These are phyloP conservation scores for Corynascus novoguineensis DNA, from an alignment of 495 filamentous ascomycete species.

Conservation along the genomic window DNA sequence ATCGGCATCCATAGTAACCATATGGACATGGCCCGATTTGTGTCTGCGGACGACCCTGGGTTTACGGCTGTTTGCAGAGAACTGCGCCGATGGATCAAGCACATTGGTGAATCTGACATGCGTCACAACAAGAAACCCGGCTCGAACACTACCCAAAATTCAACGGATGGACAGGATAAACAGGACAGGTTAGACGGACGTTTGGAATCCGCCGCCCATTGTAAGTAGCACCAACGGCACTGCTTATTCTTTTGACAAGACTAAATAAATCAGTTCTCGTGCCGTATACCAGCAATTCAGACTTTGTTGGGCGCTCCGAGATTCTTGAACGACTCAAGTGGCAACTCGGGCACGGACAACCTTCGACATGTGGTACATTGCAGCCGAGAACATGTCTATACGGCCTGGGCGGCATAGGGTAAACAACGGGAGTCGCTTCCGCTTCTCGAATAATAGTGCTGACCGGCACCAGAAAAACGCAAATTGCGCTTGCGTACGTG, in stretches of 20 bases:
- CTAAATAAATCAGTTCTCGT: conserved; percentile 19
- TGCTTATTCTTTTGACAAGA: background rate
- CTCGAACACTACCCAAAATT: background rate
- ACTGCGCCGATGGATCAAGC: conserved; percentile 22
- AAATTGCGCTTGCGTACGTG: conserved; percentile 49
- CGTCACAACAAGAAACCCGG: background rate
- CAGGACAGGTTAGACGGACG: no score
- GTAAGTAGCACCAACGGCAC: background rate
- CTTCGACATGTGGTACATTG: no score
- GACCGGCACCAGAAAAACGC: conserved; percentile 41
- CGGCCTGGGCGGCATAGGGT: no score
- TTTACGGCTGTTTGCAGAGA: conserved; percentile 20
- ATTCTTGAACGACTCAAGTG: no score
- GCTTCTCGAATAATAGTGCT: conserved; percentile 31
- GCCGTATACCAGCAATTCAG: conserved; percentile 27
- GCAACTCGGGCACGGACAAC: no score
- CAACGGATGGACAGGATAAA: background rate
- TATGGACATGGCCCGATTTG: conserved; percentile 42
- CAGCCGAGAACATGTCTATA: no score
- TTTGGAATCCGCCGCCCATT: background rate
- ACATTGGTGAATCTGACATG: background rate
- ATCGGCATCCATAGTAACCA: conserved; percentile 40
- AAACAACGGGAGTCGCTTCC: conserved; percentile 46
- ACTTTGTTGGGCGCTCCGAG: no score
- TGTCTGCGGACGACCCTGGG: conserved; percentile 12